Evolutionary conservation across 805 yeast species (phyloP).

Genomic region (Nadsonia fulvescens): DNA sequence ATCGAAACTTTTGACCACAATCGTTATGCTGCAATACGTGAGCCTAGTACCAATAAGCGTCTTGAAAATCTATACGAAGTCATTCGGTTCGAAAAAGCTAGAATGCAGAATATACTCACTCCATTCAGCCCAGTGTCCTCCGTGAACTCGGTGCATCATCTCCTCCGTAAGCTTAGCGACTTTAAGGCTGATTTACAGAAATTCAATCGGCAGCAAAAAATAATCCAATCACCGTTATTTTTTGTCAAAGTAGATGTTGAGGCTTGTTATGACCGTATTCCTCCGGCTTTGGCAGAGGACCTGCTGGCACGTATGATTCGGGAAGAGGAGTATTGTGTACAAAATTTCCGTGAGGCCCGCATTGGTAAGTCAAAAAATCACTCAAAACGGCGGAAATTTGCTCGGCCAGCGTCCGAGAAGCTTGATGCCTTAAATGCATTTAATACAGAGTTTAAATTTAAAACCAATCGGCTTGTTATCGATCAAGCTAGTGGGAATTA

Average conservation of each 20-base stretch:
- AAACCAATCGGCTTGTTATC: conserved; percentile 1
- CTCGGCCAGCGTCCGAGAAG: too few species aligned
- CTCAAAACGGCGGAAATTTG: too few species aligned
- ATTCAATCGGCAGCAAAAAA: background rate
- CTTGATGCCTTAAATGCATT: background rate
- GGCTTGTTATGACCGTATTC: conserved; percentile 3
- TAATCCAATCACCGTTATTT: background rate
- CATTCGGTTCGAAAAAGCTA: background rate
- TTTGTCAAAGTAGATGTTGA: conserved; percentile 4
- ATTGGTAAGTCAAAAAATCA: too few species aligned
- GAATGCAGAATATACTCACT: background rate
- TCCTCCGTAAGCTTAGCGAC: too few species aligned
- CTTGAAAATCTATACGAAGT: conserved; percentile 1
- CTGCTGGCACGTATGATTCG: background rate
- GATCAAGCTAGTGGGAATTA: background rate
- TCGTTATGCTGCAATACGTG: background rate
- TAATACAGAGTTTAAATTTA: too few species aligned
- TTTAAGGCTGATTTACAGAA: background rate
- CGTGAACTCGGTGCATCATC: too few species aligned
- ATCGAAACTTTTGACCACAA: too few species aligned
- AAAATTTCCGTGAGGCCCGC: background rate
- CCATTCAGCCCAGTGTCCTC: background rate
- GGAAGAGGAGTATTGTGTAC: background rate
- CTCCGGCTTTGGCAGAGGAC: conserved; percentile 1
- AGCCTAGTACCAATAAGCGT: background rate